These are phyloP conservation scores for Chaetothyriales sp. DNA, from an alignment of 2,329 filamentous ascomycete species.

Conservation along the genomic window DNA sequence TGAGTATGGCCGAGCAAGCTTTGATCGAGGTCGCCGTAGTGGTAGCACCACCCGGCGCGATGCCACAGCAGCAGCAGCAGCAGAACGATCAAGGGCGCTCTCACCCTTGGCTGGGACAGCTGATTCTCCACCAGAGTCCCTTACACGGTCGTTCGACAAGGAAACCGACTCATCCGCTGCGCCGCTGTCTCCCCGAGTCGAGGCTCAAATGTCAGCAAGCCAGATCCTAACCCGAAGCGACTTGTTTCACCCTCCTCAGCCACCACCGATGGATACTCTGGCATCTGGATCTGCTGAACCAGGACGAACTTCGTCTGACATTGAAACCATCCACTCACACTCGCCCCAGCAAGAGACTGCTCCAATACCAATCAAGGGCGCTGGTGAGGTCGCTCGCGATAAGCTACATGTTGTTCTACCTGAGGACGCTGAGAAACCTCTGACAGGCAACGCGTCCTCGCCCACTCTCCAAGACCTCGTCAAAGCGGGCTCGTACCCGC, in stretches of 20 bases:
- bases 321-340: conserved; percentile 14
- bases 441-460: conserved; percentile 23
- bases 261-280: conserved; percentile 27
- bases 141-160: conserved; percentile 56
- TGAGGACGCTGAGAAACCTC: conserved; percentile 3
- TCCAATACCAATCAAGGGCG: conserved; percentile 7
- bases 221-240: conserved; percentile 79
- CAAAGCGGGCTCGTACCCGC: conserved; percentile 54
- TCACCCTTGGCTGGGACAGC: conserved; percentile 39
- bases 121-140: conserved; percentile 54
- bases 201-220: conserved; percentile 66
- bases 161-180: conserved; percentile 58
- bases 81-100: conserved; percentile 32
- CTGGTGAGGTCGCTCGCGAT: conserved; percentile 1
- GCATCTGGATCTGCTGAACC: conserved; percentile 22
- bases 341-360: conserved; percentile 8
- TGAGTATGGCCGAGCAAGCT: conserved; percentile 21
- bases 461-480: conserved; percentile 44
- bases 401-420: background rate
- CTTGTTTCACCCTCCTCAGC: conserved; percentile 68
- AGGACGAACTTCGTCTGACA: conserved; percentile 26
- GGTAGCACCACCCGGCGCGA: conserved; percentile 45
- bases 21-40: conserved; percentile 38
- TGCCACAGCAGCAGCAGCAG: conserved; percentile 33
- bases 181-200: conserved; percentile 50